A percentile compares a stretch with the other conserved stretches of the same genome.
Evolutionary conservation across 2,329 filamentous ascomycete species (phyloP).

Genomic region (Hawksworthiomyces lignivorus): DNA sequence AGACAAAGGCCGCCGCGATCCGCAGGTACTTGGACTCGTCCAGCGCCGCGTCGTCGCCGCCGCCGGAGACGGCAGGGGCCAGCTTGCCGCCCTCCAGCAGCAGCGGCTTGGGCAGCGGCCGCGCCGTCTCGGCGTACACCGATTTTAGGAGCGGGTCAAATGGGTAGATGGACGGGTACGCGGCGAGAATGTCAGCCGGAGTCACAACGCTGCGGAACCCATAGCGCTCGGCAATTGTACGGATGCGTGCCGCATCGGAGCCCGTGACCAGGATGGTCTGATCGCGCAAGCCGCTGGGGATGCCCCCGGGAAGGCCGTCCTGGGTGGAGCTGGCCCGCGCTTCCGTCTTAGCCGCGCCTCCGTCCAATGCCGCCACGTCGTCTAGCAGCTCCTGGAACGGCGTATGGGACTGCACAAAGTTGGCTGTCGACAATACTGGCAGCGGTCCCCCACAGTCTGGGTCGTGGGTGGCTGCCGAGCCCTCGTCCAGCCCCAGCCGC

Average conservation of each 20-base stretch:
- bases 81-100: conserved; percentile 34
- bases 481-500: conserved; percentile 68
- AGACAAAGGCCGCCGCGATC: conserved; percentile 86
- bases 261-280: conserved; percentile 71
- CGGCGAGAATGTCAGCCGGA: conserved; percentile 72
- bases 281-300: conserved; percentile 39
- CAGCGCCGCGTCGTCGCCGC: conserved; percentile 1
- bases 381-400: conserved; percentile 65
- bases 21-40: conserved; percentile 43
- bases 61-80: neutral
- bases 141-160: conserved; percentile 62
- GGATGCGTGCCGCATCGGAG: conserved; percentile 58
- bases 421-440: conserved; percentile 55
- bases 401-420: conserved; percentile 86
- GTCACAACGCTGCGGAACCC: conserved; percentile 79
- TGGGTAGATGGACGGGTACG: conserved; percentile 71
- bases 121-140: conserved; percentile 52
- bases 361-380: conserved; percentile 10
- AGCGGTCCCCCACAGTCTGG: conserved; percentile 64
- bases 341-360: neutral
- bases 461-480: conserved; percentile 78
- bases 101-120: conserved; percentile 43
- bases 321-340: neutral
- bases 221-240: conserved; percentile 66
- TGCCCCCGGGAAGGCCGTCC: neutral